Conservation (phyloP, 2,329 filamentous ascomycete genomes). For the Colletotrichum simmondsii region DNA sequence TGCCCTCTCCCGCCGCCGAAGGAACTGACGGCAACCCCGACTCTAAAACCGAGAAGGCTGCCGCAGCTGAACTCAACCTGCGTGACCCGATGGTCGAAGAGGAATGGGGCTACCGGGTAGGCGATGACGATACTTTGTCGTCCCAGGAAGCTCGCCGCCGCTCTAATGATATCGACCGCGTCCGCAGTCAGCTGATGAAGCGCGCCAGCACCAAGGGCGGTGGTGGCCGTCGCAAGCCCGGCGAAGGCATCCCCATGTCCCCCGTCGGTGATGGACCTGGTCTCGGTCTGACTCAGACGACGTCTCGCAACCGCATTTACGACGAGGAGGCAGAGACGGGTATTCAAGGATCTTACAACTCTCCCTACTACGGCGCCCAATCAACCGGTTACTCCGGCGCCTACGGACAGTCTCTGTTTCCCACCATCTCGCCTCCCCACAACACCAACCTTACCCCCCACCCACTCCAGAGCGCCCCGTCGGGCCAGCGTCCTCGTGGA, state of each 20-base stretch:
- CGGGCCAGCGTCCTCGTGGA: conserved; percentile 28
- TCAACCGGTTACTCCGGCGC: background rate
- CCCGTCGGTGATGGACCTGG: conserved; percentile 40
- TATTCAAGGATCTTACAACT: conserved; percentile 37
- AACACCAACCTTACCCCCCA: conserved; percentile 5
- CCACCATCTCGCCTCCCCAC: conserved; percentile 14
- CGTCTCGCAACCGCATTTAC: conserved; percentile 47
- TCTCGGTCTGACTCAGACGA: conserved; percentile 42
- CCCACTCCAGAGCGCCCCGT: conserved; percentile 27
- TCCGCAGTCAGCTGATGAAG: conserved; percentile 50
- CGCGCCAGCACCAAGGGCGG: conserved; percentile 57
- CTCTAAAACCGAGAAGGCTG: conserved; percentile 52
- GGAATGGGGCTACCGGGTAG: conserved; percentile 49
- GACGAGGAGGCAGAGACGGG: conserved; percentile 57
- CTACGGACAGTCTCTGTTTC: conserved; percentile 27
- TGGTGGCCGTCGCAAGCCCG: conserved; percentile 60
- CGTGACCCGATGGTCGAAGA: conserved; percentile 47
- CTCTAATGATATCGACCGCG: conserved; percentile 50
- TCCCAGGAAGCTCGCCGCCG: conserved; percentile 47
- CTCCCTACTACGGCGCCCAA: conserved; percentile 43
- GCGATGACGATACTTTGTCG: conserved; percentile 48
- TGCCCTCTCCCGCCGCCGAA: conserved; percentile 56
- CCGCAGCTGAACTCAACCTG: conserved; percentile 57
- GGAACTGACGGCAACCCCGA: conserved; percentile 35
- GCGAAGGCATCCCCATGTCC: conserved; percentile 54